Conservation (phyloP, 495 filamentous ascomycete genomes). For the Penicillium macrosclerotiorum region DNA sequence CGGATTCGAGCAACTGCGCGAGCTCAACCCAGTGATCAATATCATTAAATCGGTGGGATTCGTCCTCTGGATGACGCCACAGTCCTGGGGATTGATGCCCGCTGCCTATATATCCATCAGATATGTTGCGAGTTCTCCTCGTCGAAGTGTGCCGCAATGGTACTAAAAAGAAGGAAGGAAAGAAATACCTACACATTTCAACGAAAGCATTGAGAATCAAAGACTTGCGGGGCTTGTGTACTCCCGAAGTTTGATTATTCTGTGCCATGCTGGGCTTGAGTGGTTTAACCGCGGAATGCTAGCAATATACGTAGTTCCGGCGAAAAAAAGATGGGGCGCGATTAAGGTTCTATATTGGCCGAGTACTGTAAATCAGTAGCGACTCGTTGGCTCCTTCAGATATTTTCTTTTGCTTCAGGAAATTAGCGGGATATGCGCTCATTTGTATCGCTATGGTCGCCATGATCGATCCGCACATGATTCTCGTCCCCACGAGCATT, state of each 20-base stretch:
- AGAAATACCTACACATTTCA: slow-evolving; percentile 43
- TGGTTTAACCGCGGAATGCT: too few relatives aligned
- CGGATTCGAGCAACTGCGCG: slow-evolving; percentile 46
- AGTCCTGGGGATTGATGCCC: slow-evolving; percentile 55
- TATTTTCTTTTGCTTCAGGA: too few relatives aligned
- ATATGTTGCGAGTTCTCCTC: not conserved
- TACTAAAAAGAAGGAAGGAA: not conserved
- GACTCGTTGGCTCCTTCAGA: too few relatives aligned
- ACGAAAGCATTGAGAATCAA: slow-evolving; percentile 62
- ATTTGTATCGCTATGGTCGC: slow-evolving; percentile 9
- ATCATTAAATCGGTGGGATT: slow-evolving; percentile 53
- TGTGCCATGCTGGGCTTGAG: slow-evolving; percentile 11
- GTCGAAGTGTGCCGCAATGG: too few relatives aligned
- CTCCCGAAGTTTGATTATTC: not conserved
- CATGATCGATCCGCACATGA: slow-evolving; percentile 12
- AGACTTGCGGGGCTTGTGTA: slow-evolving; percentile 36
- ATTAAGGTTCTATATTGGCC: too few relatives aligned
- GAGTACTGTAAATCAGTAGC: too few relatives aligned
- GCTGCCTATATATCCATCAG: slow-evolving; percentile 31
- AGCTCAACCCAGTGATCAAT: slow-evolving; percentile 50
- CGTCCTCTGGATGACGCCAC: slow-evolving; percentile 53
- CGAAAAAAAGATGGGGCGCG: too few relatives aligned
- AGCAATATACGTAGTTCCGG: too few relatives aligned
- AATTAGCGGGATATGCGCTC: not conserved
- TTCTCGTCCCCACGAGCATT: slow-evolving; percentile 15